Percentiles rank a stretch among this genome's conserved stretches.
Conservation (phyloP, 345 rosid species). For the Camelina sativa region DNA sequence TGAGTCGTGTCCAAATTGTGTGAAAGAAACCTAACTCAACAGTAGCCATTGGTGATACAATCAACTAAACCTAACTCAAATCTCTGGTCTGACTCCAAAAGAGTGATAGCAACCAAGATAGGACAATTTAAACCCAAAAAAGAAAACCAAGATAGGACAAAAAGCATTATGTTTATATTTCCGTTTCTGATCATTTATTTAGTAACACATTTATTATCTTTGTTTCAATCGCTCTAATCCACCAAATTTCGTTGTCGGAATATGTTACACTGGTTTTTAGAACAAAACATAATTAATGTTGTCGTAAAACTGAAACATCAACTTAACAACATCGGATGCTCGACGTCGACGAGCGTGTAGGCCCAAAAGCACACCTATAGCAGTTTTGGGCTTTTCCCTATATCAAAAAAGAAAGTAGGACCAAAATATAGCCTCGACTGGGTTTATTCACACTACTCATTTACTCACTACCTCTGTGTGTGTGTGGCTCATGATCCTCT, state of each 20-base stretch:
- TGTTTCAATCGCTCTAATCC: background rate
- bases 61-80: background rate
- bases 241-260: conserved; percentile 6
- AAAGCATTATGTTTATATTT: background rate
- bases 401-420: conserved; percentile 15
- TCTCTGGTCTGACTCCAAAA: background rate
- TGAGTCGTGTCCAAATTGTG: no score
- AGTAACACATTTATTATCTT: background rate
- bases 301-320: conserved; percentile 13
- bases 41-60: background rate
- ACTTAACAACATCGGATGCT: conserved; percentile 34
- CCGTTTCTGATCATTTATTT: background rate
- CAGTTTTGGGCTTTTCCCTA: conserved; percentile 21
- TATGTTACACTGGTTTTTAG: background rate
- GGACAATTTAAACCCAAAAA: background rate
- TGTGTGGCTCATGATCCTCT: background rate
- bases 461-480: background rate
- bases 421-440: background rate
- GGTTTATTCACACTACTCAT: conserved; percentile 1
- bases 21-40: background rate
- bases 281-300: background rate
- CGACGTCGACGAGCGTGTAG: conserved; percentile 9
- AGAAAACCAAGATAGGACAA: background rate
- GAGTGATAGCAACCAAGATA: background rate
- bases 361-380: conserved; percentile 29